Conservation (phyloP, 768 basidiomycete genomes). For the Mycena albidolilacea region DNA sequence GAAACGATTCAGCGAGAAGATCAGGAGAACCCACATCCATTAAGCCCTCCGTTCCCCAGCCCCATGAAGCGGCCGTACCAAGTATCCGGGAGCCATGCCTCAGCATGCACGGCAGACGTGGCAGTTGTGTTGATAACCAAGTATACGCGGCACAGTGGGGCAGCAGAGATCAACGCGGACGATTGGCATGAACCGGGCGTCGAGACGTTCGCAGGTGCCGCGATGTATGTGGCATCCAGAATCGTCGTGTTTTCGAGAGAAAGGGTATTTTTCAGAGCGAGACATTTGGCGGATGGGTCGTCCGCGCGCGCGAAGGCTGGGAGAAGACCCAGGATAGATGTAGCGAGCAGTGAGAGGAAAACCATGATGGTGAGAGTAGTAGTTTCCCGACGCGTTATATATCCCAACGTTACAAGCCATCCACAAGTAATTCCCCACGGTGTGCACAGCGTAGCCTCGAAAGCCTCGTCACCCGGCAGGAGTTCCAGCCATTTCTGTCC, state of each 20-base stretch:
- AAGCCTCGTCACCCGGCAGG: too few relatives aligned
- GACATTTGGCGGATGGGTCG: background rate
- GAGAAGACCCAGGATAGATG: too few relatives aligned
- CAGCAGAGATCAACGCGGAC: background rate
- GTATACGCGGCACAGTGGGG: background rate
- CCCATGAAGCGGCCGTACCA: slow-evolving; percentile 12
- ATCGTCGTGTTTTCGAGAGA: slow-evolving; percentile 6
- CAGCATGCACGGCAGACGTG: background rate
- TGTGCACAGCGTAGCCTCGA: too few relatives aligned
- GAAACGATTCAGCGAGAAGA: background rate
- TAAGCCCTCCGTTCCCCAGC: background rate
- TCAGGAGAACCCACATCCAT: background rate
- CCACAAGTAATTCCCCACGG: too few relatives aligned
- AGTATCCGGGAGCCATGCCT: slow-evolving; percentile 5
- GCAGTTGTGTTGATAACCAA: background rate
- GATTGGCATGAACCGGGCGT: background rate
- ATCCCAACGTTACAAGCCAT: too few relatives aligned
- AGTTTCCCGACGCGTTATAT: too few relatives aligned
- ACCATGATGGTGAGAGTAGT: too few relatives aligned
- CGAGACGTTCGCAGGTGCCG: background rate
- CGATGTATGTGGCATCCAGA: background rate
- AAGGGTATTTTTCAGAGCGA: background rate
- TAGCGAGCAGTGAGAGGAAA: too few relatives aligned
- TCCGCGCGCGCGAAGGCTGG: too few relatives aligned
- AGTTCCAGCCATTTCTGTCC: too few relatives aligned